Percentiles rank a stretch among this genome's conserved stretches.
These are phyloP conservation scores for Steccherinum ochraceum DNA, from an alignment of 768 basidiomycete species.

Conservation along the genomic window DNA sequence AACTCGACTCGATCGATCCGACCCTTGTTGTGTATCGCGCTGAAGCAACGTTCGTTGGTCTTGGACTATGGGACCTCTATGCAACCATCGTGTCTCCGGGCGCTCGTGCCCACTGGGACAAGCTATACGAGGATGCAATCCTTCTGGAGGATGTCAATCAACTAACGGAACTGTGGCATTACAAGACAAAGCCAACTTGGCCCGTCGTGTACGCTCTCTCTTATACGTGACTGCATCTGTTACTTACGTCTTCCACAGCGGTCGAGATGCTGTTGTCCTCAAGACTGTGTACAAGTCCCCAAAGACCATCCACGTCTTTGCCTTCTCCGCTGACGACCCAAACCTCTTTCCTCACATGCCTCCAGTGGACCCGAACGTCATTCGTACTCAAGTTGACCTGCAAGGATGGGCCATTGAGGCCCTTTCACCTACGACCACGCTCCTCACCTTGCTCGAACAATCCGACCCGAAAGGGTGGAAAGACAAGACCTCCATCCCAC, in stretches of 20 bases:
- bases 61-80: constrained; percentile 93
- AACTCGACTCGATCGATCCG: constrained; percentile 95
- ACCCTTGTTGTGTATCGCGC: constrained; percentile 94
- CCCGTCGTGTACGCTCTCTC: constrained; percentile 69
- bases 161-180: constrained; percentile 89
- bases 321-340: constrained; percentile 88
- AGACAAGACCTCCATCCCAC: constrained; percentile 88
- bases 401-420: constrained; percentile 98
- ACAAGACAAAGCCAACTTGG: constrained; percentile 89
- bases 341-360: constrained; percentile 77
- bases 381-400: constrained; percentile 94
- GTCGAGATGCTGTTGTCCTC: constrained; percentile 84
- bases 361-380: constrained; percentile 63
- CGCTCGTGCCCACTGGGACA: constrained; percentile 81
- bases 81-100: constrained; percentile 84
- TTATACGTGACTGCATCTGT: constrained; percentile 10
- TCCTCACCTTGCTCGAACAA: constrained; percentile 90
- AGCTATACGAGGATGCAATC: constrained; percentile 78
- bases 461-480: constrained; percentile 98
- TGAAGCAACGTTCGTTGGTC: constrained; percentile 95
- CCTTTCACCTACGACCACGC: constrained; percentile 90
- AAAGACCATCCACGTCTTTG: constrained; percentile 89
- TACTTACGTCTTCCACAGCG: constrained; percentile 37
- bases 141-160: constrained; percentile 88
- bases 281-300: constrained; percentile 98